Conservation (phyloP, 768 basidiomycete species). For the Termitomyces sp. region DNA sequence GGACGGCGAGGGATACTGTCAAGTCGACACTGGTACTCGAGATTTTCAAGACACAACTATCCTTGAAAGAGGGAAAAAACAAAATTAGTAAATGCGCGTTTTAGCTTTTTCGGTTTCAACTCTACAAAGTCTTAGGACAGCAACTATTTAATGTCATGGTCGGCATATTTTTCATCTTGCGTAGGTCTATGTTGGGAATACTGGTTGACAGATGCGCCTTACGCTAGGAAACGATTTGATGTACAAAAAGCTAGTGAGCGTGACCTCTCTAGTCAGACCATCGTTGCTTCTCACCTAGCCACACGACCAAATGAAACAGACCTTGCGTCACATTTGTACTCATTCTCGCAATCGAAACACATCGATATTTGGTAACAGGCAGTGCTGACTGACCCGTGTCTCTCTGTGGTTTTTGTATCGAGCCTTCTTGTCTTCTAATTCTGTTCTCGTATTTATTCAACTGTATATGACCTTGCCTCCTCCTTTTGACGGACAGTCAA, state of each 20-base stretch:
- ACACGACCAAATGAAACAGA: too few relatives aligned
- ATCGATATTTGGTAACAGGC: background rate
- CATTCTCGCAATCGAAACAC: too few relatives aligned
- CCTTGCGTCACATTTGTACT: too few relatives aligned
- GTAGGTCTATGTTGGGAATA: background rate
- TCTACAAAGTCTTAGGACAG: slow-evolving; percentile 1
- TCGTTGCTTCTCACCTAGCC: too few relatives aligned
- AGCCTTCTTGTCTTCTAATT: background rate
- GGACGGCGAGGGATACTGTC: background rate
- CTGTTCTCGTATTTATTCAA: background rate
- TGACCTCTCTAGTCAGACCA: too few relatives aligned
- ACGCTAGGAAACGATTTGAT: background rate
- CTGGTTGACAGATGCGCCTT: background rate
- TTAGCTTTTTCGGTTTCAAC: background rate
- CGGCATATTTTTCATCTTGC: background rate
- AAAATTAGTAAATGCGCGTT: background rate
- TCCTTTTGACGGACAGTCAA: background rate
- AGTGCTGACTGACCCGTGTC: too few relatives aligned
- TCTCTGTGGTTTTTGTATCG: background rate
- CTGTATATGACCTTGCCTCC: background rate
- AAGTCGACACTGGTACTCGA: background rate
- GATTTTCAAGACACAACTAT: background rate
- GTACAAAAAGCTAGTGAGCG: too few relatives aligned
- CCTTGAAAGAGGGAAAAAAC: background rate
- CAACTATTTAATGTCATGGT: background rate